A percentile compares a stretch with the other conserved stretches of the same genome.
phyloP scores from a whole-genome alignment of 1,284 basidiomycete species.

The Puccinia novopanici region DNA sequence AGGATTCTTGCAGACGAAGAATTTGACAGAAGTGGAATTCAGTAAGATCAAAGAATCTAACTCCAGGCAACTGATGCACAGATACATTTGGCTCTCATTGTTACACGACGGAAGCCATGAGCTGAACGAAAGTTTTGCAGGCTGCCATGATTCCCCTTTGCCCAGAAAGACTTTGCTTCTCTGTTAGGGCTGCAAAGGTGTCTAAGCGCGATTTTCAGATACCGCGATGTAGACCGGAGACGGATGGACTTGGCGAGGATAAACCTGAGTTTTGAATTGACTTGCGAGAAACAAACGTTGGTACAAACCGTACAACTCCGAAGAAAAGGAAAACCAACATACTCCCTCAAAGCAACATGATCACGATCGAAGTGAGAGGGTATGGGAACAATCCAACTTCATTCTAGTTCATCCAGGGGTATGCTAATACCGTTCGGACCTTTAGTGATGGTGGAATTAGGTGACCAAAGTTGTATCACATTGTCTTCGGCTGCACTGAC shows the following conservation, averaged over 20 bases:
- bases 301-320: neutral
- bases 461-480: constrained; percentile 83
- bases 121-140: no score
- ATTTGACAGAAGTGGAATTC: no score
- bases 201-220: no score
- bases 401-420: constrained; percentile 66
- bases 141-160: no score
- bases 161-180: no score
- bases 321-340: neutral
- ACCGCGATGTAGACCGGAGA: no score
- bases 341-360: neutral
- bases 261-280: neutral
- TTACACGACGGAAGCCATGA: no score
- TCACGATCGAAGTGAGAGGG: neutral
- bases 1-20: no score
- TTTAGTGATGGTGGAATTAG: constrained; percentile 79
- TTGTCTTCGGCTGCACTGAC: constrained; percentile 80
- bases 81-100: no score
- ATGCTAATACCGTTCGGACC: constrained; percentile 71
- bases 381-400: constrained; percentile 12
- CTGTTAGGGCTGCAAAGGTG: no score
- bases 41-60: no score
- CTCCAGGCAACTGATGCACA: no score
- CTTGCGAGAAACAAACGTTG: neutral
- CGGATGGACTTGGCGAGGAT: neutral